Evolutionary conservation across 257 asterid species (phyloP), one percentile per base, ranked within the genome.

Genomic region (Lycium ferocissimum): DNA sequence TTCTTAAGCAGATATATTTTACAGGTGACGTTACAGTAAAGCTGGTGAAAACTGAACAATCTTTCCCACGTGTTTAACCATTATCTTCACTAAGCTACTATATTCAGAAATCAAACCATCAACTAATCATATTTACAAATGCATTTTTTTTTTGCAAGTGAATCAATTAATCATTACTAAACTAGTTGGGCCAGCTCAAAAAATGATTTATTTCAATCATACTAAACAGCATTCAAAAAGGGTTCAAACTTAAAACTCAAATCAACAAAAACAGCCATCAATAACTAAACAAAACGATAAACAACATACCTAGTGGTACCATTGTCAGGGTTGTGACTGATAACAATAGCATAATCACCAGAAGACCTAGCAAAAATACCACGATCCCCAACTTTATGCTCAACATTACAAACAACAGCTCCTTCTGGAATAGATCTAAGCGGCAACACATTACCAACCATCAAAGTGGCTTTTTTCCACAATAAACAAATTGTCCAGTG

Each of bases 321-420:
- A 51, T 87, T 87, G 33, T 87, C 89, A 33, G 85, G 87, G 61
- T 87, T 87, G n/a, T 87, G 87, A 20, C 87, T 84, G 67, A 87
- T 87, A 40, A 87, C 89, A 84, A 87, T 80, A 26, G 89, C 89
- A 26, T 87, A 87, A 78, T 87, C 89, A 17, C 89, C 87, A 33
- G 89, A 87, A 14, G 72, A 51, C 78, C 89, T 84, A 7, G 89
- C 89, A 13, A 87, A 80, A 14, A 81, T 82, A 49, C 86, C 89
- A 22, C 88, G 88, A 18, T 83, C 88, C 0, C 88, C 88, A 17
- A 86, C 86, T 17, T 86, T 85, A 61, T 86, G 88, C 82, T 86
- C 86, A 3, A 86, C 88, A 13, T 86, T 86, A 82, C 88, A 86
- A 37, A 86, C 86, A 5, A 86, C 86, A 26, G 88, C 88, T 17